phyloP scores from a whole-genome alignment of 2,329 filamentous ascomycete species.

The Knoxdaviesia capensis region DNA sequence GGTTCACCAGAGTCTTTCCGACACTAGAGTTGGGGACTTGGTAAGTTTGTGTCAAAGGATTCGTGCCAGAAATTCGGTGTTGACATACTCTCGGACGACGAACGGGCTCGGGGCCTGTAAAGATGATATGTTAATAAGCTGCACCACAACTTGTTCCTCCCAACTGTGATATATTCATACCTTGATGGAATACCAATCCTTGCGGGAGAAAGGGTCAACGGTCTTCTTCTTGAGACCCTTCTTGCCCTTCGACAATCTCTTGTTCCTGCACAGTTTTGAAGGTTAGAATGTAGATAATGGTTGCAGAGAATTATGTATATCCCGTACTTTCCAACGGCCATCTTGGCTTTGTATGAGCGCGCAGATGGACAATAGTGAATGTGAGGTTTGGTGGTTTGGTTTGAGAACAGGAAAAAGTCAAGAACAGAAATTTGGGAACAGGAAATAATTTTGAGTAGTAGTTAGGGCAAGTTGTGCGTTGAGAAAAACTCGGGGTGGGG shows the following conservation, averaged over 20 bases:
- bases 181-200: slow-evolving; percentile 99
- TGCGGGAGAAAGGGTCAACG: slow-evolving; percentile 89
- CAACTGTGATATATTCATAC: slow-evolving; percentile 22
- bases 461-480: not conserved
- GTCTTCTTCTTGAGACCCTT: slow-evolving; percentile 99
- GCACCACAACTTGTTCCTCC: not conserved
- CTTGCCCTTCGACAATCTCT: slow-evolving; percentile 99
- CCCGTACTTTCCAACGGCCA: slow-evolving; percentile 40
- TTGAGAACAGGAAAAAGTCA: not conserved
- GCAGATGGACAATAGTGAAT: slow-evolving; percentile 13
- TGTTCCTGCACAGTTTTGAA: slow-evolving; percentile 48
- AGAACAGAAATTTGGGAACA: not conserved
- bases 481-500: too few species aligned
- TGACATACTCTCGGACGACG: slow-evolving; percentile 79
- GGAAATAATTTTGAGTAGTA: not conserved
- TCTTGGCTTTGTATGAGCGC: slow-evolving; percentile 31
- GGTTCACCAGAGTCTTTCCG: slow-evolving; percentile 98
- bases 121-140: slow-evolving; percentile 9
- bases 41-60: not conserved
- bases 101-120: slow-evolving; percentile 78
- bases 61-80: not conserved
- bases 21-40: slow-evolving; percentile 40
- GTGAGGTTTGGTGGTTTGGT: not conserved
- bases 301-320: slow-evolving; percentile 3
- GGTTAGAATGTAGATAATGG: slow-evolving; percentile 7